Conservation (phyloP, 2,329 filamentous ascomycete genomes). For the Gliomastix tumulicola region DNA sequence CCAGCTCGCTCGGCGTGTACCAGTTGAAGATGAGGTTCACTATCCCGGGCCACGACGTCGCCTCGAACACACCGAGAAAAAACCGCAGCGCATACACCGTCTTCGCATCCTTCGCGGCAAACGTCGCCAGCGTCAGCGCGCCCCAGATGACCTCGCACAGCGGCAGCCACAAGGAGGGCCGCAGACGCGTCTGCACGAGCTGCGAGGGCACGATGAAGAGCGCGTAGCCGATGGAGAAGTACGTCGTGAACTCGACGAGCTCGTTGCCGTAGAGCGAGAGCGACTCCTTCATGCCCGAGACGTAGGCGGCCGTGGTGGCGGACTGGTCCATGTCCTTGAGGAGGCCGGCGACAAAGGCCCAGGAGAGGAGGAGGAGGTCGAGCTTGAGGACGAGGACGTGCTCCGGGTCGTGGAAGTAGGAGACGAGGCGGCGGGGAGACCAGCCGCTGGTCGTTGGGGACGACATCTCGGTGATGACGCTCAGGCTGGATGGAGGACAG, state of each 20-base stretch:
- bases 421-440: too few species aligned
- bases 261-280: conserved; percentile 43
- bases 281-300: conserved; percentile 25
- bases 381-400: conserved; percentile 25
- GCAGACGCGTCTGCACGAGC: conserved; percentile 28
- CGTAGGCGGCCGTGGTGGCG: conserved; percentile 25
- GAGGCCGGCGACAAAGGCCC: conserved; percentile 26
- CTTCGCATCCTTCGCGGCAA: conserved; percentile 23
- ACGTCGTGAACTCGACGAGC: conserved; percentile 43
- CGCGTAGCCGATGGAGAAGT: conserved; percentile 55
- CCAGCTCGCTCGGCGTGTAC: conserved; percentile 34
- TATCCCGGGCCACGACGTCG: conserved; percentile 27
- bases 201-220: conserved; percentile 34
- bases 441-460: too few species aligned
- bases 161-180: conserved; percentile 30
- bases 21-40: conserved; percentile 32
- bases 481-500: too few species aligned
- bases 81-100: conserved; percentile 32
- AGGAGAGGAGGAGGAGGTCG: conserved; percentile 22
- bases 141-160: conserved; percentile 25
- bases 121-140: conserved; percentile 16
- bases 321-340: conserved; percentile 29
- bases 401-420: conserved; percentile 18
- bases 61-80: conserved; percentile 31
- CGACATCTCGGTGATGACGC: too few species aligned